Evolutionary conservation across 495 filamentous ascomycete species (phyloP).

Genomic region (Annulohypoxylon moriforme): DNA sequence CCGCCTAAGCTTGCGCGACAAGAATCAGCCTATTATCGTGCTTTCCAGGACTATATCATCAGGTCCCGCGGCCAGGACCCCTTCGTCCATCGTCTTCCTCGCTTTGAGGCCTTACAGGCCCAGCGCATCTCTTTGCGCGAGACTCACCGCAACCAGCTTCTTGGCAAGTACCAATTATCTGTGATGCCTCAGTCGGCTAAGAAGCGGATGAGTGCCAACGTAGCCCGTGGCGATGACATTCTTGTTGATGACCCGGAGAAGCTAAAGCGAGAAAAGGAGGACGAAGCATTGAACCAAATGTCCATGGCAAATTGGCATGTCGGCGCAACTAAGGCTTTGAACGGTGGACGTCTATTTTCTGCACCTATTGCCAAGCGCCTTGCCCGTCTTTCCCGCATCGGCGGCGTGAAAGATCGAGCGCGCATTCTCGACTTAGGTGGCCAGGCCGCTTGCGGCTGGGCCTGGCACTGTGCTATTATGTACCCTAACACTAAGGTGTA

Average conservation of each 20-base stretch:
- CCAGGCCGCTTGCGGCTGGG: constrained; percentile 89
- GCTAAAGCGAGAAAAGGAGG: constrained; percentile 79
- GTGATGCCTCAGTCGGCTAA: constrained; percentile 66
- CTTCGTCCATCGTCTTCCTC: constrained; percentile 82
- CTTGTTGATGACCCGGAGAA: constrained; percentile 66
- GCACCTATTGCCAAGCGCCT: constrained; percentile 76
- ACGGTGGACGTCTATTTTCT: constrained; percentile 82
- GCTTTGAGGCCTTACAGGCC: constrained; percentile 90
- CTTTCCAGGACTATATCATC: constrained; percentile 77
- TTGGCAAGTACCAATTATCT: constrained; percentile 78
- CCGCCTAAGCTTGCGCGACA: constrained; percentile 63
- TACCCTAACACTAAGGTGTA: constrained; percentile 87
- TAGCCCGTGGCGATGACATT: constrained; percentile 66
- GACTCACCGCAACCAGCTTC: constrained; percentile 75
- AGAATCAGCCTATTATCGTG: constrained; percentile 91
- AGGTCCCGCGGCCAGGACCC: constrained; percentile 72
- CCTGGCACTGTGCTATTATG: constrained; percentile 87
- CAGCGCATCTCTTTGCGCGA: constrained; percentile 74
- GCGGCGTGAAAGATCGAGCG: constrained; percentile 61
- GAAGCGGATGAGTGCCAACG: constrained; percentile 68
- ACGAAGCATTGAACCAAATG: constrained; percentile 81
- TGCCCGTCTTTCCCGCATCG: constrained; percentile 61
- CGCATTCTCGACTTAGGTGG: constrained; percentile 91
- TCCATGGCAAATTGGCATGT: constrained; percentile 81
- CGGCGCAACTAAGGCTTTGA: constrained; percentile 77